Evolutionary conservation across 169 alveolate species (phyloP).

Genomic region (Eimeria sp.): DNA sequence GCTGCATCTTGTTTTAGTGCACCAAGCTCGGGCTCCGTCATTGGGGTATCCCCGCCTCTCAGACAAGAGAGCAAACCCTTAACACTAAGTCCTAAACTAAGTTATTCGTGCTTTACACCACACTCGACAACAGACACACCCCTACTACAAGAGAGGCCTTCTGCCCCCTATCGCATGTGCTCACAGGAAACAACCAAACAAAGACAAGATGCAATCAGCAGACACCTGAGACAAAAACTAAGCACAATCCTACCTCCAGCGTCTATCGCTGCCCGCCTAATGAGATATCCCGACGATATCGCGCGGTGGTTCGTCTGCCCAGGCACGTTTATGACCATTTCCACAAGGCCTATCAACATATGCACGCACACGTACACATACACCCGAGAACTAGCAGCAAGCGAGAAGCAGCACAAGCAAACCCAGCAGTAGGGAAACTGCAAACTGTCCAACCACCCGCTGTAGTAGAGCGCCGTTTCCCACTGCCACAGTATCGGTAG

Average conservation of each 20-base stretch:
- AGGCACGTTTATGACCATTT: conserved; percentile 85
- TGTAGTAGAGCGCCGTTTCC: no score
- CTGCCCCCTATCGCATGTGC: neutral
- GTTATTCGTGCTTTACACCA: neutral
- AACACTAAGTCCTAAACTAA: neutral
- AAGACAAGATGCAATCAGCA: neutral
- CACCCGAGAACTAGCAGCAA: neutral
- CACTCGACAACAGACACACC: no score
- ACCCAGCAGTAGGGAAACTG: no score
- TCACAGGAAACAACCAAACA: neutral
- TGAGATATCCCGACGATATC: conserved; percentile 79
- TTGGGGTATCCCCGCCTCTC: neutral
- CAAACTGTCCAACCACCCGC: no score
- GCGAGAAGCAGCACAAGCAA: no score
- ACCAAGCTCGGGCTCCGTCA: neutral
- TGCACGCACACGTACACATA: neutral
- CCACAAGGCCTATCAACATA: conserved; percentile 61
- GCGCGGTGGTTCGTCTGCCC: conserved; percentile 74
- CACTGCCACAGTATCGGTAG: no score
- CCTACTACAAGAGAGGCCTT: no score
- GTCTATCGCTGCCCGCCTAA: conserved; percentile 84
- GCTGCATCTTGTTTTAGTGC: no score
- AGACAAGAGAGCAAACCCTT: neutral
- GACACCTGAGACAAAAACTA: neutral
- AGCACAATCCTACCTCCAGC: conserved; percentile 30